Base-by-base conservation (phyloP, 2,329 filamentous ascomycete species). In the Tolypocladium capitatum region DNA sequence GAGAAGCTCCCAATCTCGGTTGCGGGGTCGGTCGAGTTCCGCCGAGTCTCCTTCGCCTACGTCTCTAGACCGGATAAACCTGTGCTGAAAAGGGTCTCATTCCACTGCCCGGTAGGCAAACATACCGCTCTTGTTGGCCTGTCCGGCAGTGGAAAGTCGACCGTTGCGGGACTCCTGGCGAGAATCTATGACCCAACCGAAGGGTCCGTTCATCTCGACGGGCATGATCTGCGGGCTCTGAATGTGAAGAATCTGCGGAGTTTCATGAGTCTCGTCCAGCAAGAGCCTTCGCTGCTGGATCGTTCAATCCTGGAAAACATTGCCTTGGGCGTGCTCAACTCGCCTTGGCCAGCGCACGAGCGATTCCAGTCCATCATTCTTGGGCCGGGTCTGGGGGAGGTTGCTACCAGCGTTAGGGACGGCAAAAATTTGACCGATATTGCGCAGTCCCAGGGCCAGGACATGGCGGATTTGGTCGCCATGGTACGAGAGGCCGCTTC, bases 101-200 rank as follows among this genome's bases (percentile, higher is more conserved):
- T 76, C 68, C 57, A 68, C 66, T 60, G 65, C 65, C 78, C 55
- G n/a, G 62, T 68, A 20, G 65, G 68, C 32, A 70, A 73, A 52
- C 64, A 69, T 50, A 80, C 76, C 0, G 78, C 76, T 4, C 68
- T 81, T 31, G 76, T 81, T 2, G 78, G 78, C 0, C 68, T 75
- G 1, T 79, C 74, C 1, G 77, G 77, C 1, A 76, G 72, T 47
- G 76, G 75, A 3, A 79, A 80, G 52, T 77, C 74, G 7, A 79
- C 75, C 2, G 63, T 80, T 34, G 72, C 76, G 2, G 72, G 70
- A 5, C 63, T 82, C 2, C 59, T 78, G 1, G 71, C 75, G 34
- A 67, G 80, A 34, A 68, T 82, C 31, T 81, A 83, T 52, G 73
- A 80, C 46, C 73, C 76, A 0, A 67, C 68, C 0, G 61, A 64